Conservation (phyloP, 1,284 basidiomycete species). For the Wallemia ichthyophaga region DNA sequence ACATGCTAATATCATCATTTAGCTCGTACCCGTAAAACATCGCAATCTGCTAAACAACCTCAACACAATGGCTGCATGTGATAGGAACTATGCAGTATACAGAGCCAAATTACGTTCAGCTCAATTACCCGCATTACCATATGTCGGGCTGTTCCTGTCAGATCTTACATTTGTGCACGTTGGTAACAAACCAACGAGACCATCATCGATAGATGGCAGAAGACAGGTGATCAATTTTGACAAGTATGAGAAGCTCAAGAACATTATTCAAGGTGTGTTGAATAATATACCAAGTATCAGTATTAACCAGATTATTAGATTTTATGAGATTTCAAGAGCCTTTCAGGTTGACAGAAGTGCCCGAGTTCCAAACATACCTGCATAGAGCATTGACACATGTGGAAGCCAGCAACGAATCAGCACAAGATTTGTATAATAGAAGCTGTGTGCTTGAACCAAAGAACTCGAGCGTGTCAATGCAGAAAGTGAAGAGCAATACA, state of each 20-base stretch:
- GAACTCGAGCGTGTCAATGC: background rate
- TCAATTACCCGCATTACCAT: slow-evolving; percentile 61
- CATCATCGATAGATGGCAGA: slow-evolving; percentile 34
- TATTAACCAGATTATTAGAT: slow-evolving; percentile 20
- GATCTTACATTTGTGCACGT: slow-evolving; percentile 87
- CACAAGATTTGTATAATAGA: background rate
- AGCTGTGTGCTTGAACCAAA: background rate
- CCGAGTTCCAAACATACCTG: slow-evolving; percentile 53
- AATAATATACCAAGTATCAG: slow-evolving; percentile 4
- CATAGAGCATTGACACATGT: slow-evolving; percentile 9
- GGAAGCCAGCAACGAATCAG: background rate
- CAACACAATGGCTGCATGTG: slow-evolving; percentile 57
- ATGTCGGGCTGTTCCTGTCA: slow-evolving; percentile 58
- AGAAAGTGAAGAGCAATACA: background rate
- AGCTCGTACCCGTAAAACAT: slow-evolving; percentile 43
- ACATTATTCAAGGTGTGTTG: slow-evolving; percentile 44
- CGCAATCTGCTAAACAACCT: slow-evolving; percentile 45
- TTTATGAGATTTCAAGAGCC: slow-evolving; percentile 77
- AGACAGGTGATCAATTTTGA: slow-evolving; percentile 82
- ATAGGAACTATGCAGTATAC: slow-evolving; percentile 76
- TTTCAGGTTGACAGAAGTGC: slow-evolving; percentile 49
- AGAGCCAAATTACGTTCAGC: slow-evolving; percentile 32
- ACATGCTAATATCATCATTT: background rate
- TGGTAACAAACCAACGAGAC: slow-evolving; percentile 60
- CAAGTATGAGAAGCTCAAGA: slow-evolving; percentile 66